phyloP scores from a whole-genome alignment of 1,284 basidiomycete species.

The Tilletia indica region DNA sequence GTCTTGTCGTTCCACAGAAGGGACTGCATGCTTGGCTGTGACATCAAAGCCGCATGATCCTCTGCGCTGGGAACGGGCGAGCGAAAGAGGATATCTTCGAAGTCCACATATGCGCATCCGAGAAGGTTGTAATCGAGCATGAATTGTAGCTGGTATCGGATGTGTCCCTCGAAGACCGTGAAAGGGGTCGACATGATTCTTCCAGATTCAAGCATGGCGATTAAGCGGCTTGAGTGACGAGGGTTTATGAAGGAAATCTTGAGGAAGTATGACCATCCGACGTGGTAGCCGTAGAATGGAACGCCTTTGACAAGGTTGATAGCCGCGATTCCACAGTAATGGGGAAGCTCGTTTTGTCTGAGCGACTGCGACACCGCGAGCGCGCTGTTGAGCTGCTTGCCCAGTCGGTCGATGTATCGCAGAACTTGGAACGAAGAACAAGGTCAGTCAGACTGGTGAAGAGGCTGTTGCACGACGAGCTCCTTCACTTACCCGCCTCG shows the following conservation, averaged over 20 bases:
- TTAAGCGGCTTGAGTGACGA: slow-evolving; percentile 39
- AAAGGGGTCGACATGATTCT: slow-evolving; percentile 66
- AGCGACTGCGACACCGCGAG: slow-evolving; percentile 40
- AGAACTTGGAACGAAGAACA: slow-evolving; percentile 62
- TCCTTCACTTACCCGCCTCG: slow-evolving; percentile 52
- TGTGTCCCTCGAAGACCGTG: slow-evolving; percentile 71
- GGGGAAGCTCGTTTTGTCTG: slow-evolving; percentile 31
- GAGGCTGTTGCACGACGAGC: not conserved
- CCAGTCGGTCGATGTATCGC: slow-evolving; percentile 67
- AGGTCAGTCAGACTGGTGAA: not conserved
- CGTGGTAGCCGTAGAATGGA: slow-evolving; percentile 92
- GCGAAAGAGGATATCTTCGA: slow-evolving; percentile 61
- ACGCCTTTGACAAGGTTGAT: slow-evolving; percentile 88
- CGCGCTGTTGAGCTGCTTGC: slow-evolving; percentile 66
- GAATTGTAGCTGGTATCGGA: slow-evolving; percentile 86
- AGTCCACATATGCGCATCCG: slow-evolving; percentile 84
- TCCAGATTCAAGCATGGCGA: slow-evolving; percentile 45
- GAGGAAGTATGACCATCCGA: slow-evolving; percentile 80
- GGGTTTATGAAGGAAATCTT: slow-evolving; percentile 75
- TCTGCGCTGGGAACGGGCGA: slow-evolving; percentile 58
- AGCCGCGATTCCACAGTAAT: slow-evolving; percentile 43
- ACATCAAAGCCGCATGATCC: slow-evolving; percentile 6
- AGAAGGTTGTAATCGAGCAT: slow-evolving; percentile 93
- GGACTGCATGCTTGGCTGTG: slow-evolving; percentile 11
- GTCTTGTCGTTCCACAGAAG: slow-evolving; percentile 2